Evolutionary conservation across 2,329 filamentous ascomycete species (phyloP), one percentile per base, ranked within the genome.

Genomic region (Periconia sp.): DNA sequence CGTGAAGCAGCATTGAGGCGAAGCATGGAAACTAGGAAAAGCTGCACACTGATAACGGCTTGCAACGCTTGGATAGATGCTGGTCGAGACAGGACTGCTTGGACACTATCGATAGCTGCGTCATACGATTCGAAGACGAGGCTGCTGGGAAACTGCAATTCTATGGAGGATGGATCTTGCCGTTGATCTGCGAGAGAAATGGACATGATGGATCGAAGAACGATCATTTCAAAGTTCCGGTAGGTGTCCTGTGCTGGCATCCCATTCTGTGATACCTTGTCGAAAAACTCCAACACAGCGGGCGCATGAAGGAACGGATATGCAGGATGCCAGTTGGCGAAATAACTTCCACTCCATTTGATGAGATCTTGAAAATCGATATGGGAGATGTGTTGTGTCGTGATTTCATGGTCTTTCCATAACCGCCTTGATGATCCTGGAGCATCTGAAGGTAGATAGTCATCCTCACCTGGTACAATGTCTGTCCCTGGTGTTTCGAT

Each of bases 261-360:
- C 0, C 72, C 71, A 10, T 52, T 46, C 3, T 59, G 56, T n/a
- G 73, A 68, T 6, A 75, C 52, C 15, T 63, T 61, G 46, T 81
- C 76, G 32, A 82, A 72, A 1, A 70, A 58, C 12, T 69, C 65
- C 2, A 83, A 64, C 2, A 82, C 65, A 4, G 74, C 71, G 1
- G 79, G 79, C 1, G 77, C 81, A 50, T 81, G 77, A 4, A 83
- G 66, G 40, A 81, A 83, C 0, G 81, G 81, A 29, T 81, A 77
- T 2, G 78, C 71, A 0, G 78, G 75, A 50, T 84, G 81, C 81
- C 81, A 84, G 12, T 77, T 73, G 17, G 81, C 73, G 46, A 83
- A 83, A 48, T 81, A 84, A 33, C 71, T 76, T 35, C 69, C 70
- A 5, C 76, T 78, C 74, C 77, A 81, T 3, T 67, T 57, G 1